Conservation (phyloP, 805 yeast species). For the Scheffersomyces lignosus region DNA sequence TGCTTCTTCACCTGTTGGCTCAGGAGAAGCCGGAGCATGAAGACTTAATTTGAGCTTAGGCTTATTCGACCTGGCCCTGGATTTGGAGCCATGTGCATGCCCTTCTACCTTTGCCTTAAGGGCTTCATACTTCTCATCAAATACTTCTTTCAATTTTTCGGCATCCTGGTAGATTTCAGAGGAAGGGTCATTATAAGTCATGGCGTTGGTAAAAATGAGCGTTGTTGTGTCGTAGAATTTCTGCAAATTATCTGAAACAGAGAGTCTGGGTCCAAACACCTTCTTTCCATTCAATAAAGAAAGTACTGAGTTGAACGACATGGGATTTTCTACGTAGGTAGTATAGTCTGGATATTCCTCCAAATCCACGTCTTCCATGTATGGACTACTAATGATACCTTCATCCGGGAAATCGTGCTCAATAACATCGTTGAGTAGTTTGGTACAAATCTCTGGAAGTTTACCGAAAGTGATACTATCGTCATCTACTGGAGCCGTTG, state of each 20-base stretch:
- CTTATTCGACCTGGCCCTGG: conserved; percentile 26
- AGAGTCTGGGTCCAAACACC: conserved; percentile 25
- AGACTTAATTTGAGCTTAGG: conserved; percentile 29
- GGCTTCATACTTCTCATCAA: conserved; percentile 41
- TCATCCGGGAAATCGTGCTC: conserved; percentile 48
- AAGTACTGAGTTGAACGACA: conserved; percentile 64
- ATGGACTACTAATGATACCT: conserved; percentile 64
- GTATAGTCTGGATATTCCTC: conserved; percentile 80
- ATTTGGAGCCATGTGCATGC: conserved; percentile 8
- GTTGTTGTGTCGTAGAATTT: conserved; percentile 59
- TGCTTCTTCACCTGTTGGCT: too few relatives aligned
- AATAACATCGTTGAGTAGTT: conserved; percentile 40
- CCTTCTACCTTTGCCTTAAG: conserved; percentile 24
- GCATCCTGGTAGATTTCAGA: conserved; percentile 77
- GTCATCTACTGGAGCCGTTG: conserved; percentile 8
- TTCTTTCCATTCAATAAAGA: conserved; percentile 52
- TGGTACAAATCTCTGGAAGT: conserved; percentile 20
- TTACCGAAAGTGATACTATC: conserved; percentile 14
- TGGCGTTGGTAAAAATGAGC: conserved; percentile 77
- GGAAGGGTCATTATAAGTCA: conserved; percentile 70
- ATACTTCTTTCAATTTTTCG: conserved; percentile 51
- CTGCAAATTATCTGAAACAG: conserved; percentile 48
- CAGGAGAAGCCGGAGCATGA: conserved; percentile 1
- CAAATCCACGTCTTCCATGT: conserved; percentile 70
- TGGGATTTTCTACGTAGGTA: conserved; percentile 68